phyloP scores from a whole-genome alignment of 352 stramenopile genomes.

The Pythium brassicae region DNA sequence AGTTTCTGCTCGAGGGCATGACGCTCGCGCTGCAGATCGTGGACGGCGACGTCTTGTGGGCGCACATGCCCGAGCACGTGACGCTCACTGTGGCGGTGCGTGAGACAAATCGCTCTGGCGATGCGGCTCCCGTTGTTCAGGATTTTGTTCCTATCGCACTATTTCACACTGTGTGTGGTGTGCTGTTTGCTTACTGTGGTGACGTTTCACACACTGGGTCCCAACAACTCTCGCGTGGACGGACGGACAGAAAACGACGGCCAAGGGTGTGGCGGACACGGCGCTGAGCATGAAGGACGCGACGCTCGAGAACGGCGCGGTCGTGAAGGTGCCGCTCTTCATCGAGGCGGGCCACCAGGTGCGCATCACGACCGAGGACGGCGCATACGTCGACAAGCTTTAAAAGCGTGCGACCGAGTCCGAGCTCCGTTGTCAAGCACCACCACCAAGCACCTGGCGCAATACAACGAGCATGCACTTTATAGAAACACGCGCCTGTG shows the following conservation, averaged over 20 bases:
- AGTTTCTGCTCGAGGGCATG: constrained; percentile 78
- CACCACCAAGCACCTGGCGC: no score
- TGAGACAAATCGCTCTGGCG: not conserved
- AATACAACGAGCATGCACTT: not conserved
- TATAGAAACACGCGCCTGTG: no score
- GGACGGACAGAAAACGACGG: constrained; percentile 69
- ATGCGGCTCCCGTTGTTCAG: no score
- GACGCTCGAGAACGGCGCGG: constrained; percentile 69
- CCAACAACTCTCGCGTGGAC: not conserved
- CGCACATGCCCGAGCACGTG: constrained; percentile 82
- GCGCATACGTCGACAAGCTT: constrained; percentile 73
- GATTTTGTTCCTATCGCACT: no score
- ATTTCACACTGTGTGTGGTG: no score
- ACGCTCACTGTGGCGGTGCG: constrained; percentile 63
- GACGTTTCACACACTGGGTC: no score
- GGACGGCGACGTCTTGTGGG: constrained; percentile 79
- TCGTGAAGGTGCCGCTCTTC: constrained; percentile 82
- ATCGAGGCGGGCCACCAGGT: constrained; percentile 78
- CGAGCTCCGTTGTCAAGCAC: no score
- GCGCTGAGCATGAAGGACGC: constrained; percentile 80
- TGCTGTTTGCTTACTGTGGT: not conserved
- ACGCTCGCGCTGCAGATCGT: constrained; percentile 81
- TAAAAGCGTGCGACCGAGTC: constrained; percentile 12
- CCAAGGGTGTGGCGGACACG: constrained; percentile 72
- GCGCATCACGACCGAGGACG: constrained; percentile 69